Evolutionary conservation across 179 eudicot genomes (phyloP), one percentile per base, ranked within the genome.

Genomic region (Drosera spatulata): DNA sequence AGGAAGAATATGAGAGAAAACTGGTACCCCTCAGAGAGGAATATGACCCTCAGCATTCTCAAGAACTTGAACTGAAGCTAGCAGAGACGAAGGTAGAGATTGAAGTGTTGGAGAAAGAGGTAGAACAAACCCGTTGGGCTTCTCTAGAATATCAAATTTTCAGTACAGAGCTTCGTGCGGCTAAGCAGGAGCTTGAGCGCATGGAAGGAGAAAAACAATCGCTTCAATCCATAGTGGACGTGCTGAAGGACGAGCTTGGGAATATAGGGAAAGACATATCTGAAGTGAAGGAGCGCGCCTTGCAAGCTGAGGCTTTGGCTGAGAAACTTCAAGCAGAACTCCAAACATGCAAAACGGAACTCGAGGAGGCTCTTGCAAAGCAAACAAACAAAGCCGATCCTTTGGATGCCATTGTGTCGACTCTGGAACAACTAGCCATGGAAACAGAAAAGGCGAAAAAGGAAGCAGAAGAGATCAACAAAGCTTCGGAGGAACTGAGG

Each of bases 131-230:
- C 0, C 69, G 73, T 0, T 77, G 74, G 8, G 64, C 76, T 7
- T 85, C 75, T 59, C 53, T 70, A 41, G 79, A 75, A 22, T 67
- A 82, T 53, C 60, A 84, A 57, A 58, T 60, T 2, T 73, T 69
- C 2, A 73, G 62, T 62, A 49, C 49, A 6, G 87, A 89, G 75
- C 77, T 91, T 63, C 78, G 76, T 59, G 79, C 81, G 1, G 73
- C 74, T 6, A 89, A 93, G 61, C 93, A 93, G 56, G 85, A 84
- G 68, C 86, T 89, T 7, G 54, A 69, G 50, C 65, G 73, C 22
- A 72, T 76, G 6, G 72, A 61, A 69, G 69, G 68, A 56, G 89
- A 91, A 66, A 91, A 81, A 58, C 70, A 59, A 41, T 76, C 82
- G 6, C 66, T 89, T n/a, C 73, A 74, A 54, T 69, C 41, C 59